phyloP scores from a whole-genome alignment of 108 stramenopile species.

The Parmales sp. region DNA sequence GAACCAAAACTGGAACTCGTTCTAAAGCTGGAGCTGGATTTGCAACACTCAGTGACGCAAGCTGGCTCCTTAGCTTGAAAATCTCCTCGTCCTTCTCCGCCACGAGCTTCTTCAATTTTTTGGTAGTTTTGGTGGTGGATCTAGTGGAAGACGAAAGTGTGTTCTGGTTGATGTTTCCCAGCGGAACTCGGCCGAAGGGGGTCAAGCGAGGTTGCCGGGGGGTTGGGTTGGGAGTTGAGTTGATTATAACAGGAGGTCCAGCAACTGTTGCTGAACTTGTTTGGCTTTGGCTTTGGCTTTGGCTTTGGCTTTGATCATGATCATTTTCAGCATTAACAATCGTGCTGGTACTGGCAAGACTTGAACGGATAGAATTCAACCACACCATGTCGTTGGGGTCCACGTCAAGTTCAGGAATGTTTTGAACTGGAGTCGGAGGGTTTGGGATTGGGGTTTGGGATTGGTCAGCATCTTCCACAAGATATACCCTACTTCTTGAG shows the following conservation, averaged over 20 bases:
- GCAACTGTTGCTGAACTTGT: background rate
- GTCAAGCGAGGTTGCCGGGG: too few species aligned
- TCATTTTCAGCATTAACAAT: background rate
- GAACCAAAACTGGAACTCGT: background rate
- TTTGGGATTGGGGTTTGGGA: background rate
- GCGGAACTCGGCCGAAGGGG: too few species aligned
- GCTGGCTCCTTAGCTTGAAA: background rate
- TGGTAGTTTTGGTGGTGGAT: background rate
- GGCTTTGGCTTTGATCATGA: background rate
- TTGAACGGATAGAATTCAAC: background rate
- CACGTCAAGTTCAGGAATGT: background rate
- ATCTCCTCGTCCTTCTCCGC: slow-evolving; percentile 2
- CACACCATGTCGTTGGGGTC: background rate
- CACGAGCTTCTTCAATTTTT: background rate
- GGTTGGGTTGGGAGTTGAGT: background rate
- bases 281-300: background rate
- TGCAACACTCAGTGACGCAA: background rate
- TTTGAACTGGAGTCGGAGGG: background rate
- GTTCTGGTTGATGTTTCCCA: background rate
- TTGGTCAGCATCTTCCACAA: too few species aligned
- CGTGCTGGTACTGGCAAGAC: background rate
- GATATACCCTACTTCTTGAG: background rate
- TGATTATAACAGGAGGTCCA: background rate
- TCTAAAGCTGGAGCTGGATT: background rate
- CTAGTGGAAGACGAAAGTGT: background rate